Conservation (phyloP, 1,139 yeast species). For the Lodderomyces elongisporus region DNA sequence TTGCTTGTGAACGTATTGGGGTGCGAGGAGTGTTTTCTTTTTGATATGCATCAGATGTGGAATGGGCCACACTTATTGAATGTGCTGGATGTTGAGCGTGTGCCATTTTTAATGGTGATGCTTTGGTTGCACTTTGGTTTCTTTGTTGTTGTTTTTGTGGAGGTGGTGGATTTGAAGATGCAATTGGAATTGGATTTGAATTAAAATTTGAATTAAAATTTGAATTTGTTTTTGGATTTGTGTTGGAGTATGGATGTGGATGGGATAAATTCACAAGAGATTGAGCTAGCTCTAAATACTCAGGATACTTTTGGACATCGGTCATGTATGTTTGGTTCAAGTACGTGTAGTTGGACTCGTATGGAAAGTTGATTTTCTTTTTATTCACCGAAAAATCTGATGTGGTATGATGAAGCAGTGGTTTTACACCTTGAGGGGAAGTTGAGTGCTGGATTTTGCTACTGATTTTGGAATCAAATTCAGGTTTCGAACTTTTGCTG, state of each 20-base stretch:
- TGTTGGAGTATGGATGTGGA: no score
- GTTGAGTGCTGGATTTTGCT: constrained; percentile 28
- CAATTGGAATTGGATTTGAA: no score
- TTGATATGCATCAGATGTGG: no score
- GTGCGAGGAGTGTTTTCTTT: no score
- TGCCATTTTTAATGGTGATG: constrained; percentile 1
- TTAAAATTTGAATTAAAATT: no score
- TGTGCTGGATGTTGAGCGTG: constrained; percentile 5
- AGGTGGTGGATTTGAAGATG: no score
- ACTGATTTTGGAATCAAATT: constrained; percentile 38
- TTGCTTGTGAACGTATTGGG: constrained; percentile 2
- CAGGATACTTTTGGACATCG: constrained; percentile 45
- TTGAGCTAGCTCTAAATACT: constrained; percentile 44
- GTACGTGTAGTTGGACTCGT: constrained; percentile 51
- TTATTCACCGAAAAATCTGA: constrained; percentile 16
- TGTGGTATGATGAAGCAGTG: no score
- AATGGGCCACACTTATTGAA: no score
- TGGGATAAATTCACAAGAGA: constrained; percentile 37
- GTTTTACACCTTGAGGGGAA: not conserved
- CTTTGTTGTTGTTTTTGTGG: constrained; percentile 6
- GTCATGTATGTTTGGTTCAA: constrained; percentile 41
- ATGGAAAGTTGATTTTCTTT: constrained; percentile 48
- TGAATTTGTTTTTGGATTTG: no score
- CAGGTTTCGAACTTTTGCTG: constrained; percentile 27
- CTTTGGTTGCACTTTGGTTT: constrained; percentile 9